These are phyloP conservation scores for Orbilia brochopaga DNA, from an alignment of 2,329 filamentous ascomycete species.

Conservation along the genomic window DNA sequence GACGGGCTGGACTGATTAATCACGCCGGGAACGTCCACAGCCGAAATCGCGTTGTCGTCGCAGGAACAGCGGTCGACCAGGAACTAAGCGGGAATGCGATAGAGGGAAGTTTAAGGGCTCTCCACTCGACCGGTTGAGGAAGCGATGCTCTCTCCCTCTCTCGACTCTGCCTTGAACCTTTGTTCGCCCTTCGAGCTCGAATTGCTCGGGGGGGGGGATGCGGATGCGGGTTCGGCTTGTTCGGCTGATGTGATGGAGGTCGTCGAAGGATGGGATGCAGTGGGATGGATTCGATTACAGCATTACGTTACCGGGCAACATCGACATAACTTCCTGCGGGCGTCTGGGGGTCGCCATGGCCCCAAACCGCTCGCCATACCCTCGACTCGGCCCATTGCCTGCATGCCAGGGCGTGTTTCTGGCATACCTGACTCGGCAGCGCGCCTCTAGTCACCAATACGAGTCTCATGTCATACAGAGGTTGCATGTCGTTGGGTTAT, in stretches of 20 bases:
- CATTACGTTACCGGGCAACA: constrained; percentile 9
- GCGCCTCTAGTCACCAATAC: constrained; percentile 18
- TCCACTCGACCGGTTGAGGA: not conserved
- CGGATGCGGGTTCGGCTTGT: not conserved
- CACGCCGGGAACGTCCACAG: not conserved
- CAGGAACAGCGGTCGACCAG: not conserved
- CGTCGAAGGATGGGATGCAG: not conserved
- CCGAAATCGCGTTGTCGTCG: not conserved
- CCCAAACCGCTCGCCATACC: not conserved
- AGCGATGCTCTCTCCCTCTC: not conserved
- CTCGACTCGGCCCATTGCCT: not conserved
- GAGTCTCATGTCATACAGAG: constrained; percentile 35
- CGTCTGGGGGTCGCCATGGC: not conserved
- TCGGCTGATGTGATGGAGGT: too few relatives aligned
- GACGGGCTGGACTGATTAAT: not conserved
- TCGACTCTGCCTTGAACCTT: not conserved
- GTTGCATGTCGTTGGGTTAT: constrained; percentile 2
- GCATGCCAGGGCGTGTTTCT: not conserved
- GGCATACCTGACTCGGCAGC: not conserved
- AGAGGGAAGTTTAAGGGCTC: not conserved
- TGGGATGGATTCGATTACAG: constrained; percentile 5
- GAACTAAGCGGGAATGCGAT: not conserved
- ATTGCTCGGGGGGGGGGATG: not conserved
- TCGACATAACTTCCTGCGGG: not conserved
- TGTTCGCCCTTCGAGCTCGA: not conserved